These are phyloP conservation scores for Penicillium corylophilum DNA, from an alignment of 2,329 filamentous ascomycete species.

Conservation along the genomic window DNA sequence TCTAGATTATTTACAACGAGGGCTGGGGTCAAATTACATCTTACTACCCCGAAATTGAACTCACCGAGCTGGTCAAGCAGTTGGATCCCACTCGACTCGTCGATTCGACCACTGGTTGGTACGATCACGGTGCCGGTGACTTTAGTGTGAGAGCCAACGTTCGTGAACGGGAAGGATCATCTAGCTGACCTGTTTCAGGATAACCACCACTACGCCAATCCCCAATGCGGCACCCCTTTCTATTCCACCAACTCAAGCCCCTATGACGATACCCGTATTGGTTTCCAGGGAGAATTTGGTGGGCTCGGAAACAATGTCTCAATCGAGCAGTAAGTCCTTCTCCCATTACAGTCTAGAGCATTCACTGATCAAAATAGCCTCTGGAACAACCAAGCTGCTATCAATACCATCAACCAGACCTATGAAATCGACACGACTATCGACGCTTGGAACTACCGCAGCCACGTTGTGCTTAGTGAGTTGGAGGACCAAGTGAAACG, in stretches of 20 bases:
- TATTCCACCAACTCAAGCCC: conserved; percentile 59
- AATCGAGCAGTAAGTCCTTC: conserved; percentile 54
- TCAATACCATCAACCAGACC: conserved; percentile 63
- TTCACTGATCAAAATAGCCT: conserved; percentile 44
- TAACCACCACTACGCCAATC: conserved; percentile 70
- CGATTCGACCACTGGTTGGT: conserved; percentile 64
- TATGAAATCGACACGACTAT: conserved; percentile 64
- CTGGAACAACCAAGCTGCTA: conserved; percentile 62
- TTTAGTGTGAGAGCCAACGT: conserved; percentile 43
- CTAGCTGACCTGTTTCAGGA: conserved; percentile 44
- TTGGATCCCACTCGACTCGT: conserved; percentile 66
- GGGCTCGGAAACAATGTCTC: conserved; percentile 66
- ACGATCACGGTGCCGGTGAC: conserved; percentile 67
- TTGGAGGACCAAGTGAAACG: conserved; percentile 51
- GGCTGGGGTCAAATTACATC: conserved; percentile 64
- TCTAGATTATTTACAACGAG: conserved; percentile 67
- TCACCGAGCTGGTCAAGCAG: conserved; percentile 56
- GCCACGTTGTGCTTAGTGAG: conserved; percentile 52
- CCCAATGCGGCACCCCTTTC: conserved; percentile 69
- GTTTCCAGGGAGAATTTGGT: conserved; percentile 70
- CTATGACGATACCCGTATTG: conserved; percentile 61
- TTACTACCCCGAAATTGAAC: conserved; percentile 54
- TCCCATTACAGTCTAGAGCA: neutral
- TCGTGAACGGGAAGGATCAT: neutral
- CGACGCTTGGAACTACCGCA: conserved; percentile 66